A percentile compares a stretch with the other conserved stretches of the same genome.
Conservation (phyloP, 2,329 filamentous ascomycete genomes). For the Colletotrichum sansevieriae region DNA sequence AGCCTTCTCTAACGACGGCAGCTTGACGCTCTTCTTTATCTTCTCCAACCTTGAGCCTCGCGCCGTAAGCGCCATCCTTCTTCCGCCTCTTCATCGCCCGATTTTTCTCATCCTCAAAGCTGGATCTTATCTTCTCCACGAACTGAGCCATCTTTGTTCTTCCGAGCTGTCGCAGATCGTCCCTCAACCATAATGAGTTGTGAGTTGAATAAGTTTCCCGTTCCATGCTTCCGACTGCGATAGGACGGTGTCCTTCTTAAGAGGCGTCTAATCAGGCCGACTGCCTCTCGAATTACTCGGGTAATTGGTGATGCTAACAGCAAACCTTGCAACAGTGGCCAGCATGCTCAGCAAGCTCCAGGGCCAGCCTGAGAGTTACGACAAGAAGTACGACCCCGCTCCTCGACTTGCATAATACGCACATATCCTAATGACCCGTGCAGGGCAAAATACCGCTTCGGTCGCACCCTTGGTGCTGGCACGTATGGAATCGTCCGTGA, state of each 20-base stretch:
- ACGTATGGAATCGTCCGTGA: slow-evolving; percentile 99
- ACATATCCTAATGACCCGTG: slow-evolving; percentile 41
- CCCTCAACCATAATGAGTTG: slow-evolving; percentile 53
- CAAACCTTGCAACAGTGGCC: slow-evolving; percentile 69
- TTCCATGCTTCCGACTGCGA: not conserved
- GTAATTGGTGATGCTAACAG: slow-evolving; percentile 44
- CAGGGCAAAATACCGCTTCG: slow-evolving; percentile 91
- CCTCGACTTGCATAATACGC: slow-evolving; percentile 36
- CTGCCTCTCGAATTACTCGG: not conserved
- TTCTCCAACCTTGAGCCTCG: slow-evolving; percentile 26
- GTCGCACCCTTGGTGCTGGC: slow-evolving; percentile 92
- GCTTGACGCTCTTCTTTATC: slow-evolving; percentile 28
- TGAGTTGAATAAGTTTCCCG: slow-evolving; percentile 47
- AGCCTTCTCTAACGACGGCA: slow-evolving; percentile 28
- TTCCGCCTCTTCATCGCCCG: slow-evolving; percentile 32
- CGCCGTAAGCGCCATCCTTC: slow-evolving; percentile 29
- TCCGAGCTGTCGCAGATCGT: not conserved
- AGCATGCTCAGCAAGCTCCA: slow-evolving; percentile 96
- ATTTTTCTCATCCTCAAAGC: slow-evolving; percentile 21
- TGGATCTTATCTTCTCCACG: slow-evolving; percentile 21
- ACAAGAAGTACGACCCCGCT: slow-evolving; percentile 82
- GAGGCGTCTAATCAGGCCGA: not conserved
- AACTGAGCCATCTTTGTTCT: not conserved
- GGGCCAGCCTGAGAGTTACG: slow-evolving; percentile 97
- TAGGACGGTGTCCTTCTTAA: not conserved